Percentiles rank a stretch among this genome's conserved stretches.
These are phyloP conservation scores for Fusarium piperis DNA, from an alignment of 2,329 filamentous ascomycete species.

Conservation along the genomic window DNA sequence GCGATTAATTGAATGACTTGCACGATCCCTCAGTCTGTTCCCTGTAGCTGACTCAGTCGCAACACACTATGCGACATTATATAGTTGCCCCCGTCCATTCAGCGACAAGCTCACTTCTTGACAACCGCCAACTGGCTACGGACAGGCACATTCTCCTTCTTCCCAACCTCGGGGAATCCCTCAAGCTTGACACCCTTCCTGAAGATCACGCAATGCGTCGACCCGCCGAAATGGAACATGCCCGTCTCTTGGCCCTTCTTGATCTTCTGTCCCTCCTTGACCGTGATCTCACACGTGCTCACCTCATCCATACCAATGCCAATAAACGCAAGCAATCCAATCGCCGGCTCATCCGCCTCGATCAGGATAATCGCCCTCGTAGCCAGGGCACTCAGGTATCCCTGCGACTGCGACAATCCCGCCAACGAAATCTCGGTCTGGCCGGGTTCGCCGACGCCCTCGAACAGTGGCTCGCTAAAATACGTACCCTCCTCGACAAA, in stretches of 20 bases:
- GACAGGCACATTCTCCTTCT: conserved; percentile 52
- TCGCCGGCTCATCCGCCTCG: conserved; percentile 71
- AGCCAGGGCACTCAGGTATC: conserved; percentile 73
- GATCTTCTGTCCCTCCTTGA: conserved; percentile 71
- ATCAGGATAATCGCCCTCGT: conserved; percentile 76
- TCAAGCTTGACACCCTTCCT: conserved; percentile 61
- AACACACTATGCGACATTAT: not conserved
- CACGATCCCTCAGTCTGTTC: not conserved
- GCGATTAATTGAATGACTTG: not conserved
- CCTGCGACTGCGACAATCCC: conserved; percentile 65
- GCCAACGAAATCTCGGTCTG: conserved; percentile 49
- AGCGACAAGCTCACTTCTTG: conserved; percentile 18
- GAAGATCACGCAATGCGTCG: conserved; percentile 75
- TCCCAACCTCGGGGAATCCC: conserved; percentile 49
- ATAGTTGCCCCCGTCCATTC: not conserved
- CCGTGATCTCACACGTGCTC: conserved; percentile 76
- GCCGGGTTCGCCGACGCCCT: conserved; percentile 44
- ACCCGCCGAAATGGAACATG: conserved; percentile 86
- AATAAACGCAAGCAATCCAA: conserved; percentile 76
- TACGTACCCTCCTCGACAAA: conserved; percentile 73
- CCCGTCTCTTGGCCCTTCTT: conserved; percentile 77
- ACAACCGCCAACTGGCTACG: conserved; percentile 50
- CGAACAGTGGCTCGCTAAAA: conserved; percentile 66
- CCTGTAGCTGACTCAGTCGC: not conserved
- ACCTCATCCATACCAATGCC: conserved; percentile 83